Base-by-base conservation (phyloP, 2,329 filamentous ascomycete species). In the Phialemoniopsis sp. region DNA sequence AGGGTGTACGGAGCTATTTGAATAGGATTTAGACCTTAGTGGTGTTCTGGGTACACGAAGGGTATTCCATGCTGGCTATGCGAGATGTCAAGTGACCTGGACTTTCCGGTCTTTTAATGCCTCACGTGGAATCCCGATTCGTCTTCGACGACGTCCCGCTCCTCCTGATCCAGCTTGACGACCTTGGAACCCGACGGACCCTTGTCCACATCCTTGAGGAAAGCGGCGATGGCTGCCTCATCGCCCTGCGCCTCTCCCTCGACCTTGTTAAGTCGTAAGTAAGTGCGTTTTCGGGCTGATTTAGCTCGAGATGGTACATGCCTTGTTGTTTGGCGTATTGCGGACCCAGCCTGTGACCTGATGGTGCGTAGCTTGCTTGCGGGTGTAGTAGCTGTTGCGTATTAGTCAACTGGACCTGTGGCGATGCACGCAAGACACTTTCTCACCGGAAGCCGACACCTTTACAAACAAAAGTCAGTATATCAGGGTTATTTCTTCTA, bases 231-330 rank as follows among this genome's bases (percentile, higher is more conserved):
- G 3, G 73, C 63, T 1, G 79, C 73, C 2, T 81, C 72, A 3
- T 76, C 70, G 21, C 89, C 90, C 58, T 97, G 91, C 5, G 84
- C 89, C 64, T 96, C 90, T 18, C 91, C 91, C 55, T 88, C 80
- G 34, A 97, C 90, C 88, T 95, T 34, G 52, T 49, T 37, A 42
- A 36, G 33, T 36, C n/a, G 19, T 32, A 32, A 26, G 21, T 10
- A 26, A 26, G 10, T 10, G 10, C 6, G 21, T 10, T 26, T 26
- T n/a, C n/a, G n/a, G 30, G 13, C 13, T 32, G 30, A 32, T 6
- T n/a, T 8, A 16, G 16, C 17, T 15, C 32, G 31, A 19, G 10
- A 26, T 26, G 33, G 14, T n/a, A 28, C 49, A 32, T 48, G 73
- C 78, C 62, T 78, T 80, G 46, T 73, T 70, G 42, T 76, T 67